A percentile compares a stretch with the other conserved stretches of the same genome.
phyloP scores from a whole-genome alignment of 164 flowering plant genomes.

The grape (Vitis vinifera) region DNA sequence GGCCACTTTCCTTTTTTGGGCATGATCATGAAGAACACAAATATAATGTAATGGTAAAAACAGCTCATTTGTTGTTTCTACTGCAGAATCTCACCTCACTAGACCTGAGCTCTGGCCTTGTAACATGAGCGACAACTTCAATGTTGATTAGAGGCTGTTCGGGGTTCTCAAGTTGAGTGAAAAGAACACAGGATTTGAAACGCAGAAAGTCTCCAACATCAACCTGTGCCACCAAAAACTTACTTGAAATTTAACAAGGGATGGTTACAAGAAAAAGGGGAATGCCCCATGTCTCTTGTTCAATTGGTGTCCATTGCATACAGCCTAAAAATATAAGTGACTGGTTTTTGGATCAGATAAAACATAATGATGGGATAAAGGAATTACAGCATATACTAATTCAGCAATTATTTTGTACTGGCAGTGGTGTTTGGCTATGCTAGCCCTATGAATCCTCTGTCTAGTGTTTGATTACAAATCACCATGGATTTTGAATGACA shows the following conservation, averaged over 20 bases:
- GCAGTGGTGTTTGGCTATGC: neutral
- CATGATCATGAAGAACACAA: neutral
- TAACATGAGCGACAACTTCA: conserved; percentile 96
- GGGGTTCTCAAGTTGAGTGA: conserved; percentile 67
- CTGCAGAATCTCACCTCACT: conserved; percentile 58
- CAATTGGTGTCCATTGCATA: neutral
- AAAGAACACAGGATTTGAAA: conserved; percentile 82
- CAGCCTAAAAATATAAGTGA: neutral
- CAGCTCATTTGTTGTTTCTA: neutral
- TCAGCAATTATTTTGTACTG: neutral
- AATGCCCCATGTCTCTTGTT: neutral
- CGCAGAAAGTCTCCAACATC: conserved; percentile 96
- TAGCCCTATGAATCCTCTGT: neutral
- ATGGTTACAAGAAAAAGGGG: too few species aligned
- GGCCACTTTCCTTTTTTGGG: too few species aligned
- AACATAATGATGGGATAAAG: neutral
- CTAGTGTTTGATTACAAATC: neutral
- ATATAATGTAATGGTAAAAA: neutral
- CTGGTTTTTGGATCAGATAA: neutral
- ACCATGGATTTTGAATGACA: neutral
- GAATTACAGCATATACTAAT: neutral
- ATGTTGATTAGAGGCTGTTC: conserved; percentile 77
- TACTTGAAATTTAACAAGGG: neutral
- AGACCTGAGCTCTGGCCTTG: conserved; percentile 83
- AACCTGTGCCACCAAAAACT: conserved; percentile 52